Evolutionary conservation across 2,329 filamentous ascomycete species (phyloP), one percentile per base, ranked within the genome.

Genomic region (Fusarium poae): DNA sequence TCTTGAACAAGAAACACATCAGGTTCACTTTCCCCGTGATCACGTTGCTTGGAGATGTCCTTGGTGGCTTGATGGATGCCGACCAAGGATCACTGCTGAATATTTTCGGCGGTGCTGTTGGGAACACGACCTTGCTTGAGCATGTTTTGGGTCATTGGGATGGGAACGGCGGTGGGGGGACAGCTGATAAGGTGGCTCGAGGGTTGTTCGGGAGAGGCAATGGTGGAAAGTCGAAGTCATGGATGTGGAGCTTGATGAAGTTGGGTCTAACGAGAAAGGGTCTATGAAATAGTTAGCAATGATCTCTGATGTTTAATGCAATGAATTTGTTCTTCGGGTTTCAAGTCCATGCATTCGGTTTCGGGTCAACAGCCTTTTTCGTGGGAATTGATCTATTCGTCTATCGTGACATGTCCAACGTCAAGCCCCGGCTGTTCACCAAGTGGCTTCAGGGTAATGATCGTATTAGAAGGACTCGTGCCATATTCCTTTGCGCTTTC

Each of bases 1-100:
- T 85, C 10, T 72, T 85, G 39, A 80, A 80, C 59, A 75, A 74
- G 0, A 79, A 81, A 40, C 75, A 70, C 2, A 73, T 85, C 8
- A 65, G 73, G 0, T 75, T 80, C 10, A 71, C 72, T 1, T 70
- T 81, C 2, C 77, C 82, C 0, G 78, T 83, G 32, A 74, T 82
- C 27, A 78, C 76, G 5, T 59, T 84, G 6, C 20, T 82, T 12
- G 72, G 76, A 27, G 79, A 82, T 52, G 70, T 83, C 12, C 49
- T 82, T 16, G 69, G 74, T 48, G 80, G 81, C 42, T 66, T 83
- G 35, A 16, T 78, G 3, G 74, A 74, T 15, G 74, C 67, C 16
- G 72, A 73, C 2, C 54, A 72, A 11, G 70, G 65, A 4, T 78
- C 76, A 2, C 61, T 82, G 4, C 49, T 77, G 2, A 72, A 79